A percentile compares a stretch with the other conserved stretches of the same genome.
These are phyloP conservation scores for Termitomyces sp. DNA, from an alignment of 768 basidiomycete species.

Conservation along the genomic window DNA sequence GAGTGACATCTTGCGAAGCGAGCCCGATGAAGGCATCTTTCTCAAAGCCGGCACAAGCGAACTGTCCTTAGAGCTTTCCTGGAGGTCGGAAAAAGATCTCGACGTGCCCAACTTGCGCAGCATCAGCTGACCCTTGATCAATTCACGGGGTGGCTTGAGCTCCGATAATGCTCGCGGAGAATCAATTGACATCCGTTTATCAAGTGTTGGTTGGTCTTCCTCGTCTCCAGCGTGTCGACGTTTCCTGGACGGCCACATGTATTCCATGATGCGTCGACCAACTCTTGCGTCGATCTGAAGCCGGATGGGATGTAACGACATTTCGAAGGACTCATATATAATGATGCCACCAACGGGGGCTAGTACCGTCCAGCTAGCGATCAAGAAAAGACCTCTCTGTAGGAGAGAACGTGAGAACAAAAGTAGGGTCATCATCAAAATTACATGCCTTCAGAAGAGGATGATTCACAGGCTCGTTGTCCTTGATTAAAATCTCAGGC, in stretches of 20 bases:
- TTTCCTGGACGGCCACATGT: slow-evolving; percentile 73
- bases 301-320: slow-evolving; percentile 80
- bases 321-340: slow-evolving; percentile 77
- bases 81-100: slow-evolving; percentile 67
- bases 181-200: slow-evolving; percentile 42
- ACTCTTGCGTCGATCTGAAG: slow-evolving; percentile 83
- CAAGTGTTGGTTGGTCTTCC: slow-evolving; percentile 3
- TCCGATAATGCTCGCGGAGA: slow-evolving; percentile 34
- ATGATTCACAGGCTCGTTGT: slow-evolving; percentile 64
- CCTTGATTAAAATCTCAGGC: slow-evolving; percentile 83
- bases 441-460: slow-evolving; percentile 60
- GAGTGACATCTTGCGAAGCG: slow-evolving; percentile 19
- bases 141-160: neutral
- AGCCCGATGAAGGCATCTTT: slow-evolving; percentile 36
- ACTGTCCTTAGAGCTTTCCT: slow-evolving; percentile 29
- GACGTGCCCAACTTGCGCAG: slow-evolving; percentile 55
- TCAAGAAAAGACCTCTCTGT: slow-evolving; percentile 67
- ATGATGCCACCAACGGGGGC: slow-evolving; percentile 91
- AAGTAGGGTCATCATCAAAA: neutral
- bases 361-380: slow-evolving; percentile 77
- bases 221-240: slow-evolving; percentile 24
- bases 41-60: slow-evolving; percentile 23
- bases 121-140: slow-evolving; percentile 16
- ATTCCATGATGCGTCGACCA: slow-evolving; percentile 79
- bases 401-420: neutral